Conservation (phyloP, 2,329 filamentous ascomycete genomes). For the Claviceps maximensis region DNA sequence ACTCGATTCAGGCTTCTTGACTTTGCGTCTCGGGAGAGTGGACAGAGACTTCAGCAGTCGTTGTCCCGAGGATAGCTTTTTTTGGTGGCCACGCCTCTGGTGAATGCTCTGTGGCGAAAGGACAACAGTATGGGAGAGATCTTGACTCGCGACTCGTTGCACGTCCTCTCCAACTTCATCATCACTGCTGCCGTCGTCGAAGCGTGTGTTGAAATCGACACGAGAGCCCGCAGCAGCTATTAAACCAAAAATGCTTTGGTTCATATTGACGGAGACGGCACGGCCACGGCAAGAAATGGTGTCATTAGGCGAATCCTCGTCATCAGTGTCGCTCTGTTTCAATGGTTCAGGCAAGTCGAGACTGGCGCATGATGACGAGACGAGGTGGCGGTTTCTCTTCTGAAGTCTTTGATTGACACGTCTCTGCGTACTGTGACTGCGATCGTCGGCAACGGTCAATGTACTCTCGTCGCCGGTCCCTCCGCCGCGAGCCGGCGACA, state of each 20-base stretch:
- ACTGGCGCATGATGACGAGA: conserved; percentile 17
- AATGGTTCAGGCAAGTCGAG: conserved; percentile 39
- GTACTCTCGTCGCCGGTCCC: conserved; percentile 1
- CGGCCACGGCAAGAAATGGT: conserved; percentile 29
- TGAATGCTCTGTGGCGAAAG: conserved; percentile 20
- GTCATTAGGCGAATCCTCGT: conserved; percentile 28
- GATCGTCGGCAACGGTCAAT: conserved; percentile 17
- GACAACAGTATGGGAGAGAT: conserved; percentile 29
- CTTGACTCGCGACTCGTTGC: conserved; percentile 29
- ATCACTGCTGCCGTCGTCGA: conserved; percentile 68
- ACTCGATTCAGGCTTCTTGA: conserved; percentile 27
- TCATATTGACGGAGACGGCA: conserved; percentile 59
- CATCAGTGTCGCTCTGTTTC: conserved; percentile 35
- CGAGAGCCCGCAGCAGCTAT: conserved; percentile 78
- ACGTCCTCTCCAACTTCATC: conserved; percentile 52
- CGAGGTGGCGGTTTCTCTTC: conserved; percentile 29
- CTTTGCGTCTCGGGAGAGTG: conserved; percentile 37
- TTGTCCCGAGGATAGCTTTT: conserved; percentile 45
- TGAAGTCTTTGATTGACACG: conserved; percentile 30
- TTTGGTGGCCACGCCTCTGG: conserved; percentile 32
- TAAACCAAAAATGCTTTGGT: conserved; percentile 87
- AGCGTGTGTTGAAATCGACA: conserved; percentile 68
- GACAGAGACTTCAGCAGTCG: conserved; percentile 54
- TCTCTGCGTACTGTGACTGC: conserved; percentile 23
- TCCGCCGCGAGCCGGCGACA: conserved; percentile 2